Conservation (phyloP, 768 basidiomycete genomes). For the Melanogaster broomeanus region DNA sequence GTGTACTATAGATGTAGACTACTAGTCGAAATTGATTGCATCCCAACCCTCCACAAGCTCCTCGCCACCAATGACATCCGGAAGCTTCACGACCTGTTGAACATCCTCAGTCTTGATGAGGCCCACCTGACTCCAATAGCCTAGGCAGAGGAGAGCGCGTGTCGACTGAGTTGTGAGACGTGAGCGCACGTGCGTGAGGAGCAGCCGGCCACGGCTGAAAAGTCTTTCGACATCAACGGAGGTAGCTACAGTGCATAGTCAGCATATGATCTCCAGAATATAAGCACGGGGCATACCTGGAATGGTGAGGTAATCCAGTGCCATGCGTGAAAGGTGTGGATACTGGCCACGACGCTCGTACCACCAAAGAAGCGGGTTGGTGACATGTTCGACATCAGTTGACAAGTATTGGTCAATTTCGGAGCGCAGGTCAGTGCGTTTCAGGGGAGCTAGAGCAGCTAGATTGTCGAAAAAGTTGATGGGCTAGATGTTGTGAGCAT, state of each 20-base stretch:
- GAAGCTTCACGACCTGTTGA: not conserved
- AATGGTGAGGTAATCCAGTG: too few relatives aligned
- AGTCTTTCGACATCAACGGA: slow-evolving; percentile 30
- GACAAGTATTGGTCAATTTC: slow-evolving; percentile 17
- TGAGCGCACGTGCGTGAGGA: too few relatives aligned
- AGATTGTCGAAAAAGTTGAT: slow-evolving; percentile 4
- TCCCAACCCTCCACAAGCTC: slow-evolving; percentile 13
- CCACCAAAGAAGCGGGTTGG: slow-evolving; percentile 23
- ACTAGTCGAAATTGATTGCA: not conserved
- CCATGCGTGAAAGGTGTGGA: slow-evolving; percentile 31
- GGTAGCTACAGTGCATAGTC: slow-evolving; percentile 20
- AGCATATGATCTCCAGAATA: not conserved
- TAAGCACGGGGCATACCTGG: not conserved
- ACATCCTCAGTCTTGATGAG: slow-evolving; percentile 27
- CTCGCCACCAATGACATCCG: slow-evolving; percentile 6
- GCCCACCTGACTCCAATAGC: slow-evolving; percentile 27
- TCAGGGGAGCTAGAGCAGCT: not conserved
- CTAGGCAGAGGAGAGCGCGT: slow-evolving; percentile 31
- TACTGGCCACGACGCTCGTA: slow-evolving; percentile 14
- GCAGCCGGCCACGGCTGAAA: slow-evolving; percentile 27
- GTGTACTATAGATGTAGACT: not conserved
- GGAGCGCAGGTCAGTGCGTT: not conserved
- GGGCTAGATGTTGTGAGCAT: not conserved
- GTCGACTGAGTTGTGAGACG: slow-evolving; percentile 29
- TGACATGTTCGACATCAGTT: not conserved